Conservation (phyloP, 176 grass and related monocot species). For the Ensete ventricosum region DNA sequence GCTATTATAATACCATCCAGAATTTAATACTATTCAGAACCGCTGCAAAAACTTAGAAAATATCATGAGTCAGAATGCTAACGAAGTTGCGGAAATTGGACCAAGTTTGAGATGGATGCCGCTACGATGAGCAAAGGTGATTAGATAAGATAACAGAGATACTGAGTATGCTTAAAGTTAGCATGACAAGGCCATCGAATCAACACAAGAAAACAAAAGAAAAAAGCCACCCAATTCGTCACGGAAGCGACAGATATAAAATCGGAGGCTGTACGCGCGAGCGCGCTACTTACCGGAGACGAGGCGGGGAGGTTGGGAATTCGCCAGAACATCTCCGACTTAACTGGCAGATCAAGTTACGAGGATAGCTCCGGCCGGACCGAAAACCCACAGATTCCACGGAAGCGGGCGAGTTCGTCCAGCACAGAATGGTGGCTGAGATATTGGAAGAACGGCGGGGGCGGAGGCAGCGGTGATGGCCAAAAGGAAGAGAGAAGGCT, state of each 20-base stretch:
- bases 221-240: not conserved
- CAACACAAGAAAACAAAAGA: not conserved
- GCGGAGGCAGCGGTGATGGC: not conserved
- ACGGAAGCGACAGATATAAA: not conserved
- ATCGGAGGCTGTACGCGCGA: too few species aligned
- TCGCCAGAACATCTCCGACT: conserved; percentile 9
- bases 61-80: not conserved
- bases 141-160: not conserved
- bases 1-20: not conserved
- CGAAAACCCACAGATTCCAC: not conserved
- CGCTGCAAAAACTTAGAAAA: not conserved
- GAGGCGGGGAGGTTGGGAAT: conserved; percentile 6
- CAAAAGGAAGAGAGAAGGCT: not conserved
- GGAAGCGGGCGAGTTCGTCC: not conserved
- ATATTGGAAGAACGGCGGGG: not conserved
- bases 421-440: not conserved
- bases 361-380: not conserved
- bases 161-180: not conserved
- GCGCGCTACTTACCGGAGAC: not conserved
- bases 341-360: not conserved
- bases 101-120: not conserved
- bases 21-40: not conserved
- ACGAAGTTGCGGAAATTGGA: not conserved
- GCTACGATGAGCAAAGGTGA: not conserved
- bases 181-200: not conserved